Evolutionary conservation across 2,329 filamentous ascomycete species (phyloP).

Genomic region (Stachybotrys chlorohalonatus): DNA sequence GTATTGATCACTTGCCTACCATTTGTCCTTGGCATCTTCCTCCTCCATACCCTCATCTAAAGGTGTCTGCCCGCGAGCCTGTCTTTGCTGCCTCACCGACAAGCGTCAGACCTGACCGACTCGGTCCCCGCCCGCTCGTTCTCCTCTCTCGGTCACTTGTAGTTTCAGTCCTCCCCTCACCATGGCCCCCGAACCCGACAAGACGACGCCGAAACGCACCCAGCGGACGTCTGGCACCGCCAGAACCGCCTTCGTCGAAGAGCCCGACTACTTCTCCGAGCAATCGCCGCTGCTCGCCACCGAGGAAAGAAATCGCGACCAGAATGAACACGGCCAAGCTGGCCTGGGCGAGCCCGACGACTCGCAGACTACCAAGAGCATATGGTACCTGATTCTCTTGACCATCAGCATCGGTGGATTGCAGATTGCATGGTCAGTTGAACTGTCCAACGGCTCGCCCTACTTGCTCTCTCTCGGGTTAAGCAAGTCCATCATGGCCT

Average conservation of each 20-base stretch:
- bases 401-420: constrained; percentile 81
- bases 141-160: background rate
- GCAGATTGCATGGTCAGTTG: constrained; percentile 93
- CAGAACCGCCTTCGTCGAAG: background rate
- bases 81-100: background rate
- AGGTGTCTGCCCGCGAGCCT: background rate
- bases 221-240: background rate
- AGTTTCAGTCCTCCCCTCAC: background rate
- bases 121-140: background rate
- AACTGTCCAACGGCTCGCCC: constrained; percentile 85
- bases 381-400: constrained; percentile 77
- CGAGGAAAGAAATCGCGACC: constrained; percentile 3
- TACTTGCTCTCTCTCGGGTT: constrained; percentile 73
- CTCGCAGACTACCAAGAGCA: constrained; percentile 61
- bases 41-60: too few species aligned
- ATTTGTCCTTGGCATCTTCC: too few species aligned
- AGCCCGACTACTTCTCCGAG: constrained; percentile 9
- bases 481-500: constrained; percentile 72
- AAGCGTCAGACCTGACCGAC: background rate
- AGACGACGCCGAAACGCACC: background rate
- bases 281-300: constrained; percentile 19
- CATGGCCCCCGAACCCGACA: background rate
- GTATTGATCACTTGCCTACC: too few species aligned
- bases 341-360: constrained; percentile 11
- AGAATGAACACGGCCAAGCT: constrained; percentile 2